Evolutionary conservation across 106 monocot genomes (phyloP).

Genomic region (Dioscorea zingiberensis): DNA sequence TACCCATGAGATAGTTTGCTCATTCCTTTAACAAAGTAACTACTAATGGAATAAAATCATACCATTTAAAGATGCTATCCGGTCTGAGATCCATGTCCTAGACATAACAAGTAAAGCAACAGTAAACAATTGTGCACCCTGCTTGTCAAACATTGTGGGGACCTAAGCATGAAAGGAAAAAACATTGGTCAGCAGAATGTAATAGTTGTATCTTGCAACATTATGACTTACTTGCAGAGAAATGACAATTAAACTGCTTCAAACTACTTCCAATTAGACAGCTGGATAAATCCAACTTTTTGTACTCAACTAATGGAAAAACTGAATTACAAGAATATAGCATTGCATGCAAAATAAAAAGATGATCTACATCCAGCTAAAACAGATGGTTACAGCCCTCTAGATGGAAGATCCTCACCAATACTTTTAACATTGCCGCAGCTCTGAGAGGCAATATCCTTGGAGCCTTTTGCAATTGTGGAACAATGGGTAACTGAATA

Average conservation of each 20-base stretch:
- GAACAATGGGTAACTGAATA: constrained; percentile 39
- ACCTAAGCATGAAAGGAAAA: constrained; percentile 39
- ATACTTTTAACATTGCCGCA: constrained; percentile 83
- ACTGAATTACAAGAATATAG: too few relatives aligned
- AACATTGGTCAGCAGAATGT: background rate
- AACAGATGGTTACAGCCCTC: too few relatives aligned
- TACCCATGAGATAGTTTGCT: background rate
- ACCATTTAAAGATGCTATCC: constrained; percentile 99
- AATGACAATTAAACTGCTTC: too few relatives aligned
- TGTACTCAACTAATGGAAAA: too few relatives aligned
- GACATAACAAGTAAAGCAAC: constrained; percentile 91
- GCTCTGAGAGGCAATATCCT: constrained; percentile 67
- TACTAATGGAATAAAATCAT: background rate
- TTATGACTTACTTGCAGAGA: too few relatives aligned
- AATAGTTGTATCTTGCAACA: too few relatives aligned
- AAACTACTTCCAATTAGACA: too few relatives aligned
- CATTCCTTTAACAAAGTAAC: background rate
- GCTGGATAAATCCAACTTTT: too few relatives aligned
- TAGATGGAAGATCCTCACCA: constrained; percentile 36
- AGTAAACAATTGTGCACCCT: constrained; percentile 88
- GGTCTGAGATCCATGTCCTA: constrained; percentile 97
- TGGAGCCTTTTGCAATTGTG: constrained; percentile 49
- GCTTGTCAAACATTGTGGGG: constrained; percentile 77
- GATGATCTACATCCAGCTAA: too few relatives aligned
- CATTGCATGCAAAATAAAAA: too few relatives aligned